These are phyloP conservation scores for Botryotinia calthae DNA, from an alignment of 2,329 filamentous ascomycete species.

Conservation along the genomic window DNA sequence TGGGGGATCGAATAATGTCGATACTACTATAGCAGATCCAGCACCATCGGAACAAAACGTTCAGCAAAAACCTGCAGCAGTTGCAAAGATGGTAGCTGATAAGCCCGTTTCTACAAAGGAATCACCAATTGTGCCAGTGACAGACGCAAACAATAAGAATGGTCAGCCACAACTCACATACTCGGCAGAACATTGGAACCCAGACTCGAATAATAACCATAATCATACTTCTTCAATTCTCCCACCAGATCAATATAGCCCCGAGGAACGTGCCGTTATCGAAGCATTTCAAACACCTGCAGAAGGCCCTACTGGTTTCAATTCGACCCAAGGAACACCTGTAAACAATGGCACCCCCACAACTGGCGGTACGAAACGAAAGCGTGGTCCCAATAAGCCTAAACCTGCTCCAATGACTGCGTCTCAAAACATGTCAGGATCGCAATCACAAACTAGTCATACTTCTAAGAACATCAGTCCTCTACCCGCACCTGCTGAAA, in stretches of 20 bases:
- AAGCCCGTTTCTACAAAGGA: conserved; percentile 23
- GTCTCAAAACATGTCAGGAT: conserved; percentile 21
- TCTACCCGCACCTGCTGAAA: conserved; percentile 24
- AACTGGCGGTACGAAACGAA: conserved; percentile 30
- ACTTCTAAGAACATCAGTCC: conserved; percentile 14
- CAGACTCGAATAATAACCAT: conserved; percentile 24
- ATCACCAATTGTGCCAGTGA: conserved; percentile 16
- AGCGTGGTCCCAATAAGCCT: conserved; percentile 33
- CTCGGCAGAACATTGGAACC: conserved; percentile 31
- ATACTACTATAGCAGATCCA: conserved; percentile 14
- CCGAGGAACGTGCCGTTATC: conserved; percentile 38
- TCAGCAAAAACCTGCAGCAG: conserved; percentile 26
- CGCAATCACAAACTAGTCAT: conserved; percentile 20
- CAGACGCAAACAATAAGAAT: conserved; percentile 40
- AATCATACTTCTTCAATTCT: conserved; percentile 20
- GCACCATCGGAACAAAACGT: conserved; percentile 26
- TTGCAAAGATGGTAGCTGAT: conserved; percentile 22
- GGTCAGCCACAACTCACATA: conserved; percentile 25
- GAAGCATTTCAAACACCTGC: conserved; percentile 35
- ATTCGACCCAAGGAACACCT: conserved; percentile 28
- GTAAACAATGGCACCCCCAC: conserved; percentile 26
- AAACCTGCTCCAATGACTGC: conserved; percentile 26
- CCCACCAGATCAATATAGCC: conserved; percentile 33
- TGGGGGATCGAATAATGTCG: background rate
- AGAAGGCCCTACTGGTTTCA: conserved; percentile 24